A percentile compares a stretch with the other conserved stretches of the same genome.
These are phyloP conservation scores for Solanum rostratum DNA, from an alignment of 257 asterid genomes.

Conservation along the genomic window DNA sequence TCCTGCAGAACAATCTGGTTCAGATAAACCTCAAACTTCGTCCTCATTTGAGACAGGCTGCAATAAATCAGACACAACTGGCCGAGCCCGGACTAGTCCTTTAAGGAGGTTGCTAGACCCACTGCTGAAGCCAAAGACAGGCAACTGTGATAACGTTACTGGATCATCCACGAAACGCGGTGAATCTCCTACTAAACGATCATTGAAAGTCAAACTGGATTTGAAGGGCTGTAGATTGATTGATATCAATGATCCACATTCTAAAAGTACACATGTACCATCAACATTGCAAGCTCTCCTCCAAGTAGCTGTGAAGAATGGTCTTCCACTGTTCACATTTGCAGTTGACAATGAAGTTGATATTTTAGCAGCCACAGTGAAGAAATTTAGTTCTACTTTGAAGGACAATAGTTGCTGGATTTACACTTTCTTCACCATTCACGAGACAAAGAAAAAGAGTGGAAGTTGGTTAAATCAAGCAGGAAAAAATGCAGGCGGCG, in stretches of 20 bases:
- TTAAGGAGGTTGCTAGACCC: slow-evolving; percentile 74
- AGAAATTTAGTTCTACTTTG: neutral
- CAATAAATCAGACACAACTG: slow-evolving; percentile 27
- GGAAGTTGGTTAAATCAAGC: slow-evolving; percentile 41
- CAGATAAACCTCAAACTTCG: slow-evolving; percentile 13
- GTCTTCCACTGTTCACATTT: slow-evolving; percentile 65
- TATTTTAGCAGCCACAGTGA: slow-evolving; percentile 64
- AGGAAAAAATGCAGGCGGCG: slow-evolving; percentile 28
- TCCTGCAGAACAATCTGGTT: neutral
- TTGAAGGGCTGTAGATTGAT: slow-evolving; percentile 25
- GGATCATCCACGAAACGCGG: slow-evolving; percentile 16
- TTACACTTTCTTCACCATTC: slow-evolving; percentile 50
- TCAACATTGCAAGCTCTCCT: slow-evolving; percentile 52
- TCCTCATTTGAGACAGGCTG: slow-evolving; percentile 11
- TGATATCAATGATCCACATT: slow-evolving; percentile 15
- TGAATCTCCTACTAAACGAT: slow-evolving; percentile 19
- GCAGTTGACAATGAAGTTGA: slow-evolving; percentile 53
- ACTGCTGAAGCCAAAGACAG: slow-evolving; percentile 45
- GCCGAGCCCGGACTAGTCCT: slow-evolving; percentile 60
- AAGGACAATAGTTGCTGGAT: slow-evolving; percentile 31
- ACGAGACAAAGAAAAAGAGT: slow-evolving; percentile 44
- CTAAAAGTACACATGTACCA: slow-evolving; percentile 19
- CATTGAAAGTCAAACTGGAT: slow-evolving; percentile 30
- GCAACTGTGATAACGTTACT: slow-evolving; percentile 17
- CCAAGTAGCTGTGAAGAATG: slow-evolving; percentile 61